Evolutionary conservation across 108 stramenopile species (phyloP).

Genomic region (Licmophora abbreviata): DNA sequence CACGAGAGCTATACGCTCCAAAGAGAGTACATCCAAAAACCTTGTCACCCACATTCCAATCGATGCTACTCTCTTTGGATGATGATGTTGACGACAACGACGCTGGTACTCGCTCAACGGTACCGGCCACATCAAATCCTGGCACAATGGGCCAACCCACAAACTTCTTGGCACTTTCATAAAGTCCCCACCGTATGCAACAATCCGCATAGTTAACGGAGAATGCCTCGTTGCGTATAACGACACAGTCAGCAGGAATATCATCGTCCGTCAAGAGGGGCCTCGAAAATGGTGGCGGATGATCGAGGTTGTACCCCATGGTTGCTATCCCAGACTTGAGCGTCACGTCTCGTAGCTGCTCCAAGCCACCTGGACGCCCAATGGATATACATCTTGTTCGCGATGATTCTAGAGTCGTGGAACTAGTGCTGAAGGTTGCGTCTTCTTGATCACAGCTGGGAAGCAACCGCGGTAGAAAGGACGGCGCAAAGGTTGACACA

Average conservation of each 20-base stretch:
- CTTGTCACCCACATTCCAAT: conserved; percentile 44
- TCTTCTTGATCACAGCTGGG: conserved; percentile 43
- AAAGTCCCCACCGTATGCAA: conserved; percentile 81
- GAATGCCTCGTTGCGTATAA: conserved; percentile 54
- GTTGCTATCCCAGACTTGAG: conserved; percentile 56
- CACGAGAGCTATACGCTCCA: conserved; percentile 70
- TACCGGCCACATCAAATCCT: conserved; percentile 82
- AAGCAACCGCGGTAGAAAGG: conserved; percentile 34
- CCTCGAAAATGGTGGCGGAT: conserved; percentile 24
- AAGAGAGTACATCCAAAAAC: conserved; percentile 84
- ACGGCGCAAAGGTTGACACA: conserved; percentile 45
- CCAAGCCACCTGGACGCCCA: conserved; percentile 73
- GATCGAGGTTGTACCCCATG: conserved; percentile 68
- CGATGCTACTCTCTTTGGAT: background rate
- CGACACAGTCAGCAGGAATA: conserved; percentile 40
- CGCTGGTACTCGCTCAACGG: conserved; percentile 35
- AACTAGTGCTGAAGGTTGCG: conserved; percentile 1
- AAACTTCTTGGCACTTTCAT: conserved; percentile 77
- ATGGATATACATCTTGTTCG: conserved; percentile 65
- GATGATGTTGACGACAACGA: too few species aligned
- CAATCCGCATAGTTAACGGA: conserved; percentile 83
- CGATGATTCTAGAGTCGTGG: conserved; percentile 3
- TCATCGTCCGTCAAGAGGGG: conserved; percentile 5
- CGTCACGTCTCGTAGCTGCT: conserved; percentile 61
- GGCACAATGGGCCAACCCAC: conserved; percentile 89